Conservation (phyloP, 495 filamentous ascomycete species). For the Haplographium delicatum region DNA sequence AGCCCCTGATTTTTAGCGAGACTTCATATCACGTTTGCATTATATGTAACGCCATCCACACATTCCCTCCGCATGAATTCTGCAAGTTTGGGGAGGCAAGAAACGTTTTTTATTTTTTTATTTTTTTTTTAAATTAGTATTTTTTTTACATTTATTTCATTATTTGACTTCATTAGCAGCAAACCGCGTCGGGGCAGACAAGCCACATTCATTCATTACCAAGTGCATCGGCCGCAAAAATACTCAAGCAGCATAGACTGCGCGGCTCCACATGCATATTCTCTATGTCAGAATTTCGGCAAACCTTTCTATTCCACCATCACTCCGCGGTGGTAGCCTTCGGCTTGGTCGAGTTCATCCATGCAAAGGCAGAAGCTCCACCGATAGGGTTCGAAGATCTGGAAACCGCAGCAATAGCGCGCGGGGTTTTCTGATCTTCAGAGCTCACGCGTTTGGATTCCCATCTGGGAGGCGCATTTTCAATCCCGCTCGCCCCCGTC, state of each 20-base stretch:
- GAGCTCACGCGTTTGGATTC: constrained; percentile 27
- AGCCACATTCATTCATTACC: too few species aligned
- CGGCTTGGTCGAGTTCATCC: constrained; percentile 50
- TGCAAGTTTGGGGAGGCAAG: too few species aligned
- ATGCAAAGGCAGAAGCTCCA: constrained; percentile 92
- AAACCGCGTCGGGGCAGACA: too few species aligned
- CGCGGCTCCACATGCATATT: neutral
- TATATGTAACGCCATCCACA: too few species aligned
- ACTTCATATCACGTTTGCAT: too few species aligned
- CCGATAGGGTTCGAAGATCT: constrained; percentile 72
- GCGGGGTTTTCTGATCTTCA: constrained; percentile 36
- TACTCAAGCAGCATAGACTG: neutral
- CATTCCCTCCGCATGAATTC: too few species aligned
- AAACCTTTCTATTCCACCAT: constrained; percentile 16
- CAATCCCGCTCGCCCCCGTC: constrained; percentile 24
- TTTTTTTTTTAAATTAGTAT: too few species aligned
- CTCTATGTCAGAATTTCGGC: neutral
- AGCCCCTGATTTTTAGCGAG: too few species aligned
- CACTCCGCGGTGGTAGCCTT: constrained; percentile 22
- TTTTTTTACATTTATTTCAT: too few species aligned
- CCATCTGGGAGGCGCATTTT: constrained; percentile 26
- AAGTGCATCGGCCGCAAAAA: too few species aligned
- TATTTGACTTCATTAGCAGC: too few species aligned
- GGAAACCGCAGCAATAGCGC: constrained; percentile 34
- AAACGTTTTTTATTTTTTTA: too few species aligned